Evolutionary conservation across 106 monocot species (phyloP).

Genomic region (Acorus calamus): DNA sequence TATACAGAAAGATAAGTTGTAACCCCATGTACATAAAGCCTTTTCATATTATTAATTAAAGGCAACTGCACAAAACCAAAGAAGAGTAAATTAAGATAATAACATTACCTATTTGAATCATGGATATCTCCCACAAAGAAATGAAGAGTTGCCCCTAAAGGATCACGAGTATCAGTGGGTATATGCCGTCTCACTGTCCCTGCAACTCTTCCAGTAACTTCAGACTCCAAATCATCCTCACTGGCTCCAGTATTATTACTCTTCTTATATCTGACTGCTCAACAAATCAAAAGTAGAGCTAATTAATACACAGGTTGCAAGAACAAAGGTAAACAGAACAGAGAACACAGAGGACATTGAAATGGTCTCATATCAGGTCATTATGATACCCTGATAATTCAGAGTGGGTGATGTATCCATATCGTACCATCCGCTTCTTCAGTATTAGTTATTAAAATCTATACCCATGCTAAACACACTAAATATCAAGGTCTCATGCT

Average conservation of each 20-base stretch:
- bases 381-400: no score
- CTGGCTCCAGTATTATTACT: conserved; percentile 17
- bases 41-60: background rate
- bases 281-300: background rate
- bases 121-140: conserved; percentile 71
- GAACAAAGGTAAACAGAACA: background rate
- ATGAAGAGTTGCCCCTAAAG: conserved; percentile 77
- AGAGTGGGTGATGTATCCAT: no score
- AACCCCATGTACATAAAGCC: background rate
- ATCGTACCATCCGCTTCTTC: no score
- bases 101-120: conserved; percentile 46
- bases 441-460: background rate
- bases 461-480: background rate
- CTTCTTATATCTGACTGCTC: conserved; percentile 54
- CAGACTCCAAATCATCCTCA: conserved; percentile 50
- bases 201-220: conserved; percentile 46
- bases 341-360: background rate
- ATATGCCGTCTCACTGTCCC: conserved; percentile 77
- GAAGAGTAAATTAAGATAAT: no score
- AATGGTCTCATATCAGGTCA: background rate
- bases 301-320: background rate
- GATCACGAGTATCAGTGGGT: conserved; percentile 82
- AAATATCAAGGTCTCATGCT: background rate
- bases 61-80: no score
- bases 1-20: no score